A percentile compares a stretch with the other conserved stretches of the same genome.
These are phyloP conservation scores for Entomortierella parvispora DNA, from an alignment of 192 early-diverging fungal species.

Conservation along the genomic window DNA sequence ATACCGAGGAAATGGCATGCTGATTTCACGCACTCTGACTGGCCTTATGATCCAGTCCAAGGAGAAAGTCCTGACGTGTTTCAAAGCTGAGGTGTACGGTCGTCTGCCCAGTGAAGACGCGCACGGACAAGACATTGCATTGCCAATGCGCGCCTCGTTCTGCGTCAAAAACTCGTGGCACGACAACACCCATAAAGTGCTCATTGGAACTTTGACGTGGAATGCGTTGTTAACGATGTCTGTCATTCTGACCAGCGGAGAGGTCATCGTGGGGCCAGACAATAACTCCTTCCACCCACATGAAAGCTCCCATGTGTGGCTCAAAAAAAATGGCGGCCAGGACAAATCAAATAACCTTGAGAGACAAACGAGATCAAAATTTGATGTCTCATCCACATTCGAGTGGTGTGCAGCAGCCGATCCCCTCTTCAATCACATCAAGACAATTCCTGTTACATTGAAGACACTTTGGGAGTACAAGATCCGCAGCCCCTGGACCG, in stretches of 20 bases:
- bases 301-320: conserved; percentile 16
- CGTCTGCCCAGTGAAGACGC: background rate
- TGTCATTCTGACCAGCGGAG: conserved; percentile 22
- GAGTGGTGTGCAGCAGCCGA: conserved; percentile 15
- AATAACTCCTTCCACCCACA: conserved; percentile 19
- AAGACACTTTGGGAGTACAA: conserved; percentile 8
- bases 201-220: conserved; percentile 12
- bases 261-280: conserved; percentile 21
- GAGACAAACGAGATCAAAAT: conserved; percentile 16
- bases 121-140: conserved; percentile 1
- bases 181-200: conserved; percentile 11
- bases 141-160: background rate
- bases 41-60: conserved; percentile 23
- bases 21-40: conserved; percentile 11
- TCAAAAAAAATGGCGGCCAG: conserved; percentile 17
- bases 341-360: conserved; percentile 11
- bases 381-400: conserved; percentile 14
- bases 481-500: background rate
- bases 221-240: conserved; percentile 15
- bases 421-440: conserved; percentile 9
- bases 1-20: conserved; percentile 8
- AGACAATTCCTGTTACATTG: conserved; percentile 15
- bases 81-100: conserved; percentile 8
- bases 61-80: background rate
- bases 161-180: conserved; percentile 3